Evolutionary conservation across 1,284 basidiomycete genomes (phyloP).

Genomic region (Caloboletus firmus): DNA sequence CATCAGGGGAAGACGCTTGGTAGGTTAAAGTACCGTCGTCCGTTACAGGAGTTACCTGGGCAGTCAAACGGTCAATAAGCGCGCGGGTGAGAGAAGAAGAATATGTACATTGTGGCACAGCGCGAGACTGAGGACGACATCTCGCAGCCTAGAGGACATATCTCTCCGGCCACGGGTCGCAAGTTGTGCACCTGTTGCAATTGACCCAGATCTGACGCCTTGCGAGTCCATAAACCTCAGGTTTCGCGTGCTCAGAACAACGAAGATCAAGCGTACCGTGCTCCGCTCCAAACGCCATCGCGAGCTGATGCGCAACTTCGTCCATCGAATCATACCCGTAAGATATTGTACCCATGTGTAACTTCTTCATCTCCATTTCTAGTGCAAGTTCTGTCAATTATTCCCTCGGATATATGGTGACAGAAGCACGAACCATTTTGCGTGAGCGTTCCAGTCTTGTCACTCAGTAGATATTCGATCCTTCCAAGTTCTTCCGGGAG

Average conservation of each 20-base stretch:
- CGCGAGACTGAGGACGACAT: slow-evolving; percentile 91
- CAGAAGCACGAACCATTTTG: slow-evolving; percentile 76
- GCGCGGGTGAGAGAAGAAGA: background rate
- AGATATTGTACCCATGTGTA: slow-evolving; percentile 98
- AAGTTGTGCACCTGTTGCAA: slow-evolving; percentile 75
- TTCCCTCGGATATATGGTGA: background rate
- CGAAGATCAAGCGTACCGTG: slow-evolving; percentile 26
- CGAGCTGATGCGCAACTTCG: slow-evolving; percentile 89
- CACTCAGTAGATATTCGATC: slow-evolving; percentile 93
- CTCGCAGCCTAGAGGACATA: slow-evolving; percentile 93
- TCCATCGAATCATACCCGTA: slow-evolving; percentile 98
- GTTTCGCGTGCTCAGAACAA: background rate
- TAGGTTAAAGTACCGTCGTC: slow-evolving; percentile 95
- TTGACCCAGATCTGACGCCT: slow-evolving; percentile 49
- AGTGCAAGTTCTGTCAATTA: slow-evolving; percentile 3
- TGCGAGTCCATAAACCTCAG: slow-evolving; percentile 23
- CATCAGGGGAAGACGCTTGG: slow-evolving; percentile 98
- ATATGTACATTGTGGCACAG: slow-evolving; percentile 92
- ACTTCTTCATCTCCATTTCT: slow-evolving; percentile 99
- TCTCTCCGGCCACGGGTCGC: slow-evolving; percentile 86
- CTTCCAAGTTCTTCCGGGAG: slow-evolving; percentile 96
- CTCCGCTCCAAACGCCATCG: slow-evolving; percentile 73
- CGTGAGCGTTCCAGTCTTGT: slow-evolving; percentile 98
- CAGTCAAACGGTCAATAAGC: background rate
- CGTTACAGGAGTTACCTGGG: slow-evolving; percentile 88